These are phyloP conservation scores for Vitis riparia DNA, from an alignment of 164 flowering plant species.

Conservation along the genomic window DNA sequence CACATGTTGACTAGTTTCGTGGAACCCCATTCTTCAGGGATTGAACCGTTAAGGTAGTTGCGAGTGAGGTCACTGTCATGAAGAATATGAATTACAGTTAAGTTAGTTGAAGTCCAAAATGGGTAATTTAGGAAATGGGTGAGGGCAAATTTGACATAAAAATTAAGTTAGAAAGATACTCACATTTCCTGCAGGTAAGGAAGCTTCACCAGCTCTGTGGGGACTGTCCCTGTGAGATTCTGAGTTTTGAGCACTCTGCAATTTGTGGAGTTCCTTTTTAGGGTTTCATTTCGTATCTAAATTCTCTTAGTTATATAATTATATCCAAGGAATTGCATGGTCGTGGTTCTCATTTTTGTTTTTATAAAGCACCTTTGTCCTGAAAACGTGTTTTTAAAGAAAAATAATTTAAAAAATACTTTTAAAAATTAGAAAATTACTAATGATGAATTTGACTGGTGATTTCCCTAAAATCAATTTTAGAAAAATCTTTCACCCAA, in stretches of 20 bases:
- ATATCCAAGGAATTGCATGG: no score
- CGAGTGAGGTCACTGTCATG: slow-evolving; percentile 46
- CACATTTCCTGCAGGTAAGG: slow-evolving; percentile 41
- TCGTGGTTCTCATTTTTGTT: no score
- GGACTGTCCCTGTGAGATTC: slow-evolving; percentile 38
- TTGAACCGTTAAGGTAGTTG: slow-evolving; percentile 64
- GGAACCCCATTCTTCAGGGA: slow-evolving; percentile 46
- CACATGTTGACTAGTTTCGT: slow-evolving; percentile 22
- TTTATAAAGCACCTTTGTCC: no score
- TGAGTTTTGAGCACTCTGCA: slow-evolving; percentile 37
- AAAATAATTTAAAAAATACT: no score
- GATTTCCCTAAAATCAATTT: no score
- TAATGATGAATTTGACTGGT: no score
- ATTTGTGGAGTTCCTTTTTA: no score
- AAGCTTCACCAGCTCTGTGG: slow-evolving; percentile 30
- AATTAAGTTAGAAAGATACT: slow-evolving; percentile 3
- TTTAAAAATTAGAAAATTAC: no score
- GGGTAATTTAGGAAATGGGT: background rate
- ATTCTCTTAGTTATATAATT: no score
- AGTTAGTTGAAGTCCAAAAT: background rate
- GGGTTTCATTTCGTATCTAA: no score
- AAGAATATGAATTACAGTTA: background rate
- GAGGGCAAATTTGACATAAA: background rate
- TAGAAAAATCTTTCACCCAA: no score
- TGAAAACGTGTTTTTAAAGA: no score